Evolutionary conservation across 78 protist genomes (phyloP).

Genomic region (Dictyostelium firmibasis): DNA sequence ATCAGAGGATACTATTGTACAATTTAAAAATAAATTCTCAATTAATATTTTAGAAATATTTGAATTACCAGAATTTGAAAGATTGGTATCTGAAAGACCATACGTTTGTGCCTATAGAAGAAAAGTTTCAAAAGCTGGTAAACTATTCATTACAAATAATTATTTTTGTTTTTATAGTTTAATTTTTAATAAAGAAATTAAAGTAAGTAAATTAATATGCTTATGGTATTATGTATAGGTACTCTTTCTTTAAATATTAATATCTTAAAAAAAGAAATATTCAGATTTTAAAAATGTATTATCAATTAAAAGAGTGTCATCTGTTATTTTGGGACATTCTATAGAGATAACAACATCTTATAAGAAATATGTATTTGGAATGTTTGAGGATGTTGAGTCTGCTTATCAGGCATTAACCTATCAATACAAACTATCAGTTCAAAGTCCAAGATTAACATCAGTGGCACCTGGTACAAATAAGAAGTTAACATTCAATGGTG

Average conservation of each 20-base stretch:
- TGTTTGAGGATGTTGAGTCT: constrained; percentile 54
- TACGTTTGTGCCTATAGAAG: constrained; percentile 62
- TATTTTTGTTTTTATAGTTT: constrained; percentile 70
- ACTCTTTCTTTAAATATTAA: neutral
- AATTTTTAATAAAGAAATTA: constrained; percentile 68
- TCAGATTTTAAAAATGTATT: constrained; percentile 35
- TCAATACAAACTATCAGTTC: constrained; percentile 8
- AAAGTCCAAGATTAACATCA: neutral
- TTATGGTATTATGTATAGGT: too few relatives aligned
- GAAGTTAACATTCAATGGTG: neutral
- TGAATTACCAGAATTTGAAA: constrained; percentile 26
- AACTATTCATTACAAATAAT: constrained; percentile 29
- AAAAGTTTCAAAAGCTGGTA: constrained; percentile 74
- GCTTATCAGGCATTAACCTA: constrained; percentile 8
- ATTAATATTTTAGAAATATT: constrained; percentile 30
- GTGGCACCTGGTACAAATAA: neutral
- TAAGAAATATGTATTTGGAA: constrained; percentile 63
- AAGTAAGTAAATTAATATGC: constrained; percentile 29
- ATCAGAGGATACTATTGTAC: neutral
- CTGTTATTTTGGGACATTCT: constrained; percentile 49
- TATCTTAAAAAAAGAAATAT: neutral
- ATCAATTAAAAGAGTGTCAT: constrained; percentile 40
- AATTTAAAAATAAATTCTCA: constrained; percentile 32
- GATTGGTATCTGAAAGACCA: constrained; percentile 35
- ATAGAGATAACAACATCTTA: constrained; percentile 43